phyloP scores from a whole-genome alignment of 345 rosid genomes.

The Melaleuca quinquenervia region DNA sequence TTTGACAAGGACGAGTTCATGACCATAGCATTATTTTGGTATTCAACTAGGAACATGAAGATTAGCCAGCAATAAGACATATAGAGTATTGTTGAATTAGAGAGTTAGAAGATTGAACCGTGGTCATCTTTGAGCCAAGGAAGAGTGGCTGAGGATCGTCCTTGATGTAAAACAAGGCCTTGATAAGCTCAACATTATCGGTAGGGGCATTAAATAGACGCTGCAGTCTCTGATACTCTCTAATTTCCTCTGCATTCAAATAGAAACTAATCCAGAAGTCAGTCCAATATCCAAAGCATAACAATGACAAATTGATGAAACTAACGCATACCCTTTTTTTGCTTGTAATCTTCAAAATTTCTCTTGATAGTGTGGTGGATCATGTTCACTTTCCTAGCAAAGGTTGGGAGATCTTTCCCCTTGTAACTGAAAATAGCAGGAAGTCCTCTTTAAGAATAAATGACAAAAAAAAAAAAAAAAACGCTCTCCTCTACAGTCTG shows the following conservation, averaged over 20 bases:
- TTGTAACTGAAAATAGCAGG: not conserved
- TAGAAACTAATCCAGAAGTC: not conserved
- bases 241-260: conserved; percentile 22
- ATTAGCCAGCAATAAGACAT: not conserved
- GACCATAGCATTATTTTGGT: not conserved
- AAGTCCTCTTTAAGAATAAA: not conserved
- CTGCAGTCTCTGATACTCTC: conserved; percentile 17
- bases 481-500: not conserved
- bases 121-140: conserved; percentile 19
- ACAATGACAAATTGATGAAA: not conserved
- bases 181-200: conserved; percentile 32
- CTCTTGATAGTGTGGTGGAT: not conserved
- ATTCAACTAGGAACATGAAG: not conserved
- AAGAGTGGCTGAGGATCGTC: conserved; percentile 31
- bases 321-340: not conserved
- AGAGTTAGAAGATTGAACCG: conserved; percentile 9
- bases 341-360: not conserved
- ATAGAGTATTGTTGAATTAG: not conserved
- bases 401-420: not conserved
- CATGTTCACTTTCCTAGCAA: not conserved
- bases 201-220: conserved; percentile 11
- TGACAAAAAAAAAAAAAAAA: not conserved
- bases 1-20: not conserved
- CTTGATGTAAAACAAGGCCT: conserved; percentile 24
- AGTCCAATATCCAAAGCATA: not conserved